phyloP scores from a whole-genome alignment of 1,139 yeast genomes.

The Geotrichum macrosporum region DNA sequence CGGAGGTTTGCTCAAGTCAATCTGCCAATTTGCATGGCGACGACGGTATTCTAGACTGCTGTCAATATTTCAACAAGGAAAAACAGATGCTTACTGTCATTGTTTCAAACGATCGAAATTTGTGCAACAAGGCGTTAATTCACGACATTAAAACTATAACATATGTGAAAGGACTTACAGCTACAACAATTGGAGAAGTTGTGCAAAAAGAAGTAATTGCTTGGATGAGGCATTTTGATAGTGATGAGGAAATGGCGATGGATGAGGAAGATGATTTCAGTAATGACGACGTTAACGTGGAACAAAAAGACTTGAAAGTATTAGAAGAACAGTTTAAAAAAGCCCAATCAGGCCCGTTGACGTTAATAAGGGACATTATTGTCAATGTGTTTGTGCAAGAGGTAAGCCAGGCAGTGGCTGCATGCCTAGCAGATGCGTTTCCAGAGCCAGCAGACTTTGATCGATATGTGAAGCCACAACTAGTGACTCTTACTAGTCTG shows the following conservation, averaged over 20 bases:
- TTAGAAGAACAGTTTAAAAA: not conserved
- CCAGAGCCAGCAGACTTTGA: slow-evolving; percentile 5
- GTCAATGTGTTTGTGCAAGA: not conserved
- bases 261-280: not conserved
- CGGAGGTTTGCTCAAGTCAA: slow-evolving; percentile 45
- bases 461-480: not conserved
- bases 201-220: slow-evolving; percentile 23
- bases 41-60: slow-evolving; percentile 83
- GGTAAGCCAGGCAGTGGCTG: not conserved
- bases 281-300: not conserved
- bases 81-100: slow-evolving; percentile 49
- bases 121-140: slow-evolving; percentile 71
- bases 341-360: not conserved
- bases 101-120: slow-evolving; percentile 76
- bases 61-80: slow-evolving; percentile 54
- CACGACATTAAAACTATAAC: slow-evolving; percentile 68
- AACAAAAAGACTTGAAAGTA: not conserved
- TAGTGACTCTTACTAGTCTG: not conserved
- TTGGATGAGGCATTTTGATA: not conserved
- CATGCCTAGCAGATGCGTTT: slow-evolving; percentile 2
- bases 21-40: slow-evolving; percentile 50
- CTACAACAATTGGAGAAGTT: slow-evolving; percentile 52
- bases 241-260: slow-evolving; percentile 11
- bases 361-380: not conserved
- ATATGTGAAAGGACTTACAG: slow-evolving; percentile 55